phyloP scores from a whole-genome alignment of 768 basidiomycete genomes.

The Termitomyces sp. region DNA sequence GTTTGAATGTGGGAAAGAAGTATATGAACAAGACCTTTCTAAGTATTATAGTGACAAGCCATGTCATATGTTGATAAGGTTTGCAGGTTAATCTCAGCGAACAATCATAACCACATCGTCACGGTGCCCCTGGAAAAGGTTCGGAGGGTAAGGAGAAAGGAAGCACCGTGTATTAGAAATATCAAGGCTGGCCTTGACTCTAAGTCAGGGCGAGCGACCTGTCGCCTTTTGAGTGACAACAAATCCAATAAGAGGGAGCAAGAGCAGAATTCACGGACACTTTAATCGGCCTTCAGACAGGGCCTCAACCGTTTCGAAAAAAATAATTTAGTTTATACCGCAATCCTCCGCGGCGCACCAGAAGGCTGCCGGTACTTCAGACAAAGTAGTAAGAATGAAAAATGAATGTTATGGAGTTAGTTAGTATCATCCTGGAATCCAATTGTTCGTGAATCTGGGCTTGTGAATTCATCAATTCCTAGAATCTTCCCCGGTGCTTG shows the following conservation, averaged over 20 bases:
- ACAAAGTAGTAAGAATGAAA: neutral
- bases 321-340: neutral
- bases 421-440: neutral
- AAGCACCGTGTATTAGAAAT: neutral
- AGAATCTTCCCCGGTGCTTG: too few relatives aligned
- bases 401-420: neutral
- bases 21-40: neutral
- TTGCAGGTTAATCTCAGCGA: neutral
- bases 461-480: neutral
- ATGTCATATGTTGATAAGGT: conserved; percentile 1
- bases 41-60: neutral
- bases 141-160: neutral
- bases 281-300: too few relatives aligned
- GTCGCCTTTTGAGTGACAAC: neutral
- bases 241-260: neutral
- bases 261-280: neutral
- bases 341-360: neutral
- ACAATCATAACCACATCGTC: neutral
- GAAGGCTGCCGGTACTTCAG: neutral
- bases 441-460: neutral
- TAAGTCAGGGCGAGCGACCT: neutral
- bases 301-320: neutral
- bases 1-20: neutral
- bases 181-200: neutral
- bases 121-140: neutral